Base-by-base conservation (phyloP, 495 filamentous ascomycete genomes). In the Copromyces sp. region DNA sequence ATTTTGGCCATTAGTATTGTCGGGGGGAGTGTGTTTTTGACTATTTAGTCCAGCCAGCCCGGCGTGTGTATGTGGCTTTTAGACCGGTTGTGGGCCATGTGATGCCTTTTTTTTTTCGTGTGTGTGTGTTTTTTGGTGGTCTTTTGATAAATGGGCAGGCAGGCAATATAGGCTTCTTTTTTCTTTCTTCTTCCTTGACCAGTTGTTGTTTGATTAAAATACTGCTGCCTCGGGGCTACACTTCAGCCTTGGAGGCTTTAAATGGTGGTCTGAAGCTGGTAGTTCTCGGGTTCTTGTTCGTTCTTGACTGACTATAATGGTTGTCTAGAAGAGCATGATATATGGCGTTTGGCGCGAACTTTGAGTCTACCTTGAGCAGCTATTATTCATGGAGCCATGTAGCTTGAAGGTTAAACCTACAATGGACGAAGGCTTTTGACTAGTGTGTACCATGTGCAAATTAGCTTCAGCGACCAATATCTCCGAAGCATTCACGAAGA, bases 1-100 rank as follows among this genome's bases (percentile, higher is more conserved):
- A 79, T 90, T 39, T 84, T 92, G 4, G 77, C 87, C 29, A 77
- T 84, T 17, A 81, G 83, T 39, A 87, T 91, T 78, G 69, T 88
- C 1, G 85, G 84, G 4, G 83, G 84, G 12, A 77, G 78, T 41
- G 76, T 80, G 45, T 84, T 86, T 73, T 79, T 86, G n/a, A 81
- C 82, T 72, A 78, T 79, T 24, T 81, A 74, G 40, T 37, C 16
- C 4, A 20, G 20, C 12, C 29, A 61, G 53, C 53, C 14, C 24
- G 53, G 53, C 14, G 53, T 65, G 35, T 37, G 35, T 37, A 3
- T 65, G 14, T 16, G 29, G 5, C 24, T 24, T 16, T 16, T 7
- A 35, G 53, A 12, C 53, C 1, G 29, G 35, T 37, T 32, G 53
- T 2, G 14, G 29, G 29, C 5, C 11, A 61, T 61, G 14, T 35